Evolutionary conservation across 768 basidiomycete genomes (phyloP), one percentile per base, ranked within the genome.

Genomic region (Sporobolomyces pararoseus): DNA sequence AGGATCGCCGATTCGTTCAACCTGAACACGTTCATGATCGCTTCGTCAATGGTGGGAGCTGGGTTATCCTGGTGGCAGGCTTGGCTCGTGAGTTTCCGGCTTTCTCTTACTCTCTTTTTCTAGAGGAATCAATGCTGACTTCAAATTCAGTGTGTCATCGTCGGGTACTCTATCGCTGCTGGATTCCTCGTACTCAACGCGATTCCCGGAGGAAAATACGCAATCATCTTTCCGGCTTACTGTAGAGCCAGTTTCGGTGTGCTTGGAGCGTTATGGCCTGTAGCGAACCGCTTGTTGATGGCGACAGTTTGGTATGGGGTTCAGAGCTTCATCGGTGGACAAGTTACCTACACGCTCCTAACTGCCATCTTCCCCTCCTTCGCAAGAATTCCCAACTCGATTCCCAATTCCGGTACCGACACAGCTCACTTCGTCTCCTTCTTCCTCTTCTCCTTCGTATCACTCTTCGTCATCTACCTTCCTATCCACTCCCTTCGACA

Each of bases 391-490:
- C 73, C 51, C 27, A 91, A 91, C 81, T 82, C 83, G 67, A 83
- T 90, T 75, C 87, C 89, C n/a, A 87, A 86, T 17, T 86, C 88
- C 68, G 89, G 89, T 51, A 90, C 85, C 37, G 88, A 83, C 64
- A 87, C 87, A n/a, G 83, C 84, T 62, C 86, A 89, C 80, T 89
- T 87, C 74, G 80, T 89, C 81, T 86, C 85, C 73, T 92, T 92
- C 84, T 87, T 92, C 83, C 82, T 92, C 66, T 93, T 91, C 82
- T 91, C 89, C 87, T 80, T 90, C 32, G 83, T 89, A 46, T 88
- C 86, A 37, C 83, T 91, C 35, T 13, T 86, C 87, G 27, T 42
- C 34, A 66, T 70, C 58, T 73, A 51, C 39, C 87, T 89, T 73
- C 89, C 88, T 16, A 86, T 90, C 55, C 89, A 91, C 81, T 84